phyloP scores from a whole-genome alignment of 2,329 filamentous ascomycete species.

The Mycosphaerelloides madeirae region DNA sequence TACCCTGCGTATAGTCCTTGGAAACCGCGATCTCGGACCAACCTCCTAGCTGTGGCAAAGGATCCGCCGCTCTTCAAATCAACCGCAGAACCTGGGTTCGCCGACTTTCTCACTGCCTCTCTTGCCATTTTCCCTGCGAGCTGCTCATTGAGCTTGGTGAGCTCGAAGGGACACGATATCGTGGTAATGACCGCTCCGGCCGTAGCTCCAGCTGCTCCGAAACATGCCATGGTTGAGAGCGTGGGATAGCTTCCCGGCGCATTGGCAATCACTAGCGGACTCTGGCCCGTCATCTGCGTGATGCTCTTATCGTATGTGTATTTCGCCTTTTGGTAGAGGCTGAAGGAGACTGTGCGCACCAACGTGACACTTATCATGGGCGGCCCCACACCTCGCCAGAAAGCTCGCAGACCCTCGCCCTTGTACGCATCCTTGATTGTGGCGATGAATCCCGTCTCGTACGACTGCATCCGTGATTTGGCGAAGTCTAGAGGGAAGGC shows the following conservation, averaged over 20 bases:
- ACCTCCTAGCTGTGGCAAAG: constrained; percentile 63
- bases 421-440: constrained; percentile 69
- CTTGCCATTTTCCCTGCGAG: constrained; percentile 71
- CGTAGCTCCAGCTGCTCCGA: constrained; percentile 71
- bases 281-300: constrained; percentile 58
- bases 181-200: constrained; percentile 75
- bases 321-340: constrained; percentile 73
- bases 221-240: constrained; percentile 67
- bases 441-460: constrained; percentile 57
- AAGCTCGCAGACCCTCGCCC: constrained; percentile 46
- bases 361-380: constrained; percentile 75
- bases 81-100: constrained; percentile 1
- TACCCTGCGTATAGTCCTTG: constrained; percentile 76
- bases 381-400: constrained; percentile 60
- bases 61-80: constrained; percentile 25
- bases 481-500: constrained; percentile 87
- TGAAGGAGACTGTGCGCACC: constrained; percentile 73
- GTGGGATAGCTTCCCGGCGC: constrained; percentile 66
- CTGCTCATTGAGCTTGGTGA: constrained; percentile 85
- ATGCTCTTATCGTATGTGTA: constrained; percentile 68
- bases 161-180: constrained; percentile 80
- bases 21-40: constrained; percentile 69
- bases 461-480: constrained; percentile 80
- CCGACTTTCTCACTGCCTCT: constrained; percentile 16
- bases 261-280: constrained; percentile 69